A percentile compares a stretch with the other conserved stretches of the same genome.
phyloP scores from a whole-genome alignment of 164 flowering plant genomes.

The Annona squamosa region DNA sequence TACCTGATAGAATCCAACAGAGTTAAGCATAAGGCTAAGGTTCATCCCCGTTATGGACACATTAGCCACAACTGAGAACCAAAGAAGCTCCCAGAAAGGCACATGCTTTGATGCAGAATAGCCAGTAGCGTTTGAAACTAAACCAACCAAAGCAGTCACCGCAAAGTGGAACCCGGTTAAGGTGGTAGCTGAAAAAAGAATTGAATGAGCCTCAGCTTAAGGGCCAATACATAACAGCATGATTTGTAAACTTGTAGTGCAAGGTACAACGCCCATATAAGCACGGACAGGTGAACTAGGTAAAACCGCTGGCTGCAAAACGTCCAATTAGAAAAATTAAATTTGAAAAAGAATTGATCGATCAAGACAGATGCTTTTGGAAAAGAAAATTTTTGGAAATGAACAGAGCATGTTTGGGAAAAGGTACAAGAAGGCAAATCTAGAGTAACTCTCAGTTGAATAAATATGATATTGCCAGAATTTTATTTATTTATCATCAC shows the following conservation, averaged over 20 bases:
- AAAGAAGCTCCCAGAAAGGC: slow-evolving; percentile 91
- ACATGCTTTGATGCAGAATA: slow-evolving; percentile 75
- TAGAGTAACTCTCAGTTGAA: not conserved
- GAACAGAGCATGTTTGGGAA: not conserved
- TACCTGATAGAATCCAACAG: slow-evolving; percentile 67
- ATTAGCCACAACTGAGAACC: slow-evolving; percentile 91
- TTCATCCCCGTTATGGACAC: slow-evolving; percentile 89
- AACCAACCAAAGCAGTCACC: slow-evolving; percentile 79
- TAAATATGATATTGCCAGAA: not conserved
- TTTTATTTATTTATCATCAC: too few relatives aligned
- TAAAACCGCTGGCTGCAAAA: too few relatives aligned
- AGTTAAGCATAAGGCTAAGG: slow-evolving; percentile 62
- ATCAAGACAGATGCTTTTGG: not conserved
- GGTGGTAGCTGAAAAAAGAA: slow-evolving; percentile 49
- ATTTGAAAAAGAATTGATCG: not conserved
- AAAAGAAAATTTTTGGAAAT: not conserved
- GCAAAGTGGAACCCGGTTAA: slow-evolving; percentile 91
- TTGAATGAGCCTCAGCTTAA: not conserved
- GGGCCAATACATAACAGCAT: not conserved
- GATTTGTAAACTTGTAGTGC: not conserved
- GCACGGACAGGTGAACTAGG: not conserved
- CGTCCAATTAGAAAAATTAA: too few relatives aligned
- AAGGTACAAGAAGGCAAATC: not conserved
- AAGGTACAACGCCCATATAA: not conserved
- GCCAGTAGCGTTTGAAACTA: slow-evolving; percentile 78